Percentiles rank a stretch among this genome's conserved stretches.
Evolutionary conservation across 345 rosid species (phyloP).

Genomic region (Lumnitzera racemosa): DNA sequence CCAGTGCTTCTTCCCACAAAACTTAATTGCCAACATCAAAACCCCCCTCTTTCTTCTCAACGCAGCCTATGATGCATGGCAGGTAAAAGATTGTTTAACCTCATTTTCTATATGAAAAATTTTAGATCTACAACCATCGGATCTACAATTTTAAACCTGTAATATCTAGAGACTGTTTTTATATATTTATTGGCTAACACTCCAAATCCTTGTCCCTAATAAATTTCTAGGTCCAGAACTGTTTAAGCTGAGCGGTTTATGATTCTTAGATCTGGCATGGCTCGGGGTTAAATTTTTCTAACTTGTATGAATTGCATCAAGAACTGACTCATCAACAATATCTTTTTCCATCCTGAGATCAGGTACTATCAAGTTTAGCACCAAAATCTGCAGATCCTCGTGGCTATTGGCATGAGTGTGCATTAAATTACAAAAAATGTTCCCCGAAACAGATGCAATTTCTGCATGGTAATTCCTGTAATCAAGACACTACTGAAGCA

Average conservation of each 20-base stretch:
- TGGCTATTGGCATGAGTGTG: constrained; percentile 79
- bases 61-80: constrained; percentile 96
- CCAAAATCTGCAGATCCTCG: constrained; percentile 79
- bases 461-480: constrained; percentile 55
- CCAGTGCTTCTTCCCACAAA: constrained; percentile 99
- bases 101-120: background rate
- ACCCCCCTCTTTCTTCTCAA: constrained; percentile 79
- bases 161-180: too few species aligned
- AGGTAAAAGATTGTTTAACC: constrained; percentile 39
- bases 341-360: constrained; percentile 12
- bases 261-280: too few species aligned
- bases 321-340: background rate
- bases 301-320: background rate
- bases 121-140: background rate
- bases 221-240: background rate
- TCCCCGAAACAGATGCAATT: constrained; percentile 52
- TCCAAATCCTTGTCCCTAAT: too few species aligned
- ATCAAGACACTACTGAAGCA: background rate
- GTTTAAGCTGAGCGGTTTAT: background rate
- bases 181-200: too few species aligned
- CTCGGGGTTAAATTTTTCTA: background rate
- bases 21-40: constrained; percentile 53
- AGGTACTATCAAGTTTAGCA: constrained; percentile 85
- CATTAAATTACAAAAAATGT: constrained; percentile 59
- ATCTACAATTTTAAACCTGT: background rate